A percentile compares a stretch with the other conserved stretches of the same genome.
phyloP scores from a whole-genome alignment of 805 yeast species.

The Myxozyma nipponensis region DNA sequence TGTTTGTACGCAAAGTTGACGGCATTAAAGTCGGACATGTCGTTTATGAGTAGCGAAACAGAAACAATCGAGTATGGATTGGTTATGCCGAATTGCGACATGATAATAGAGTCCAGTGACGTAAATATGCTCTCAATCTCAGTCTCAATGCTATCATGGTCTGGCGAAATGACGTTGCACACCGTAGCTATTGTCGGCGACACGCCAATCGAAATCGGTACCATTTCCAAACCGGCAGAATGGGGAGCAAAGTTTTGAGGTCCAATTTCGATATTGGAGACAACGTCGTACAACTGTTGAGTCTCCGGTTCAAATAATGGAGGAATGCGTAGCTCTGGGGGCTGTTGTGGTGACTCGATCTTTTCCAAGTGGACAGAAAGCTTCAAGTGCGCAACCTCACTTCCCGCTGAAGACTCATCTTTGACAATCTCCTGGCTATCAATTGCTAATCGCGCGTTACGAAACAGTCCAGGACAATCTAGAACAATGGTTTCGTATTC shows the following conservation, averaged over 20 bases:
- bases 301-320: constrained; percentile 12
- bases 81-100: constrained; percentile 1
- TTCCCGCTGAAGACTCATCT: constrained; percentile 33
- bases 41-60: constrained; percentile 55
- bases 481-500: constrained; percentile 92
- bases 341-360: constrained; percentile 22
- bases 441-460: constrained; percentile 41
- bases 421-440: constrained; percentile 39
- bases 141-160: neutral
- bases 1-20: constrained; percentile 60
- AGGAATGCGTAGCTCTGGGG: constrained; percentile 35
- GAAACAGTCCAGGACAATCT: constrained; percentile 77
- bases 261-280: neutral
- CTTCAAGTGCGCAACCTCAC: constrained; percentile 67
- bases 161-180: constrained; percentile 3
- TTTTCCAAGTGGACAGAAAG: constrained; percentile 49
- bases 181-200: neutral
- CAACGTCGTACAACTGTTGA: neutral
- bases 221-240: neutral
- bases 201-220: constrained; percentile 4
- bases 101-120: constrained; percentile 3
- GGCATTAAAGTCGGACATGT: constrained; percentile 60
- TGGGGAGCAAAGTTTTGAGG: neutral
- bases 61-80: constrained; percentile 48
- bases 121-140: constrained; percentile 8